Conservation (phyloP, 164 flowering plant species). For the Umbellularia californica region DNA sequence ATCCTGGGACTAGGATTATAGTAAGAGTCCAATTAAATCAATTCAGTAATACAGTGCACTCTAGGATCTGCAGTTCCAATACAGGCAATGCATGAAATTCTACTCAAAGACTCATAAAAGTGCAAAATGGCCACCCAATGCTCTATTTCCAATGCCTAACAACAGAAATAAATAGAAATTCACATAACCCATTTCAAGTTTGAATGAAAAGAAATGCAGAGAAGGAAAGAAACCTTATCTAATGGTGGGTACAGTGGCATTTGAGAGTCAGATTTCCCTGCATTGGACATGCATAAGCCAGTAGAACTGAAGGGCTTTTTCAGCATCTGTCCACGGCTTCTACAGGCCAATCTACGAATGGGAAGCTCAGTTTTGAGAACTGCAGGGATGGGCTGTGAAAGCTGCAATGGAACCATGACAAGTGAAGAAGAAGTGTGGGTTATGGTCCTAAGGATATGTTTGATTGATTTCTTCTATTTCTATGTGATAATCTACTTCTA, state of each 20-base stretch:
- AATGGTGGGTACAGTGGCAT: constrained; percentile 28
- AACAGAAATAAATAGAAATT: background rate
- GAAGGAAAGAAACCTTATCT: constrained; percentile 27
- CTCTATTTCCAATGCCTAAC: background rate
- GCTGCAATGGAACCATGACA: constrained; percentile 21
- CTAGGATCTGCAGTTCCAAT: background rate
- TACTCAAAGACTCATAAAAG: too few relatives aligned
- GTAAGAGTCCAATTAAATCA: background rate
- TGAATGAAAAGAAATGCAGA: background rate
- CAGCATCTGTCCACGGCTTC: constrained; percentile 1
- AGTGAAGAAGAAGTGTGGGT: background rate
- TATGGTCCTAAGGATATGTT: background rate
- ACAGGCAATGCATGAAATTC: background rate
- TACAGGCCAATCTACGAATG: constrained; percentile 1
- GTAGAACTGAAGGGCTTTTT: constrained; percentile 16
- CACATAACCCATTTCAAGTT: background rate
- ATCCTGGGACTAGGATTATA: background rate
- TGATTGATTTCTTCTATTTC: background rate
- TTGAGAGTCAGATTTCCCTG: constrained; percentile 25
- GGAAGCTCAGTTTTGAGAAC: constrained; percentile 15
- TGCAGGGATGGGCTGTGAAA: constrained; percentile 14
- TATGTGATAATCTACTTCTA: background rate
- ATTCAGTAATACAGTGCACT: too few relatives aligned
- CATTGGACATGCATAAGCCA: constrained; percentile 24
- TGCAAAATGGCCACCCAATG: background rate